Base-by-base conservation (phyloP, 2,329 filamentous ascomycete species). In the Chalaropsis thielavioides region DNA sequence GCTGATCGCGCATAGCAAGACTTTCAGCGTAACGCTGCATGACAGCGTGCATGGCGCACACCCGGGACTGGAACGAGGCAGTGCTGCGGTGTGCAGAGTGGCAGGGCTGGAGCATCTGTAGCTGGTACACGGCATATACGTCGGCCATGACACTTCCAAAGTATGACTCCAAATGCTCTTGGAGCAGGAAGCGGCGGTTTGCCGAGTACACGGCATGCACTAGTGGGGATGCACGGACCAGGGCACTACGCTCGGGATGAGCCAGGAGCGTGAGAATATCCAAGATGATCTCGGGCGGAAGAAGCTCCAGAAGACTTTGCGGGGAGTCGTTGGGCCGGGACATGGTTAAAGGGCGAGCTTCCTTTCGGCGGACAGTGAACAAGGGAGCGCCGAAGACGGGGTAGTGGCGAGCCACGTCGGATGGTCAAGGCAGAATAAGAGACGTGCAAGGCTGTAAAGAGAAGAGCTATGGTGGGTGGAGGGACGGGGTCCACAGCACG, bases 201-300 rank as follows among this genome's bases (percentile, higher is more conserved):
- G 40, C 24, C 11, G 22, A 41, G 40, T 67, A 67, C 24, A 62
- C 51, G 6, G 59, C 59, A 19, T 67, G 66, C 13, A 62, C 13
- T 8, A 59, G n/a, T 4, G 63, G 66, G 4, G 66, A 67, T 15
- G 66, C 59, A n/a, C 46, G 41, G 3, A 67, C 51, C 41, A 64
- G 59, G 6, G 66, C 51, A 38, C 51, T 51, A 4, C 62, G 59
- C 40, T 60, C 60, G 0, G 24, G 17, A 10, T 58, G 63, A 3
- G 31, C 38, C 19, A 64, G 44, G 1, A 54, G 27, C 3, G 19
- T 19, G 3, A 67, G 49, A 17, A 67, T 41, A 13, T 10, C n/a
- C 11, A 67, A 38, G 38, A 63, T 62, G 44, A 67, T 67, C 51
- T 67, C 62, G 6, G 63, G 66, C 8, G 66, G 66, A 19, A 67